Evolutionary conservation across 805 yeast genomes (phyloP), one percentile per base, ranked within the genome.

Genomic region (Candida patagonica): DNA sequence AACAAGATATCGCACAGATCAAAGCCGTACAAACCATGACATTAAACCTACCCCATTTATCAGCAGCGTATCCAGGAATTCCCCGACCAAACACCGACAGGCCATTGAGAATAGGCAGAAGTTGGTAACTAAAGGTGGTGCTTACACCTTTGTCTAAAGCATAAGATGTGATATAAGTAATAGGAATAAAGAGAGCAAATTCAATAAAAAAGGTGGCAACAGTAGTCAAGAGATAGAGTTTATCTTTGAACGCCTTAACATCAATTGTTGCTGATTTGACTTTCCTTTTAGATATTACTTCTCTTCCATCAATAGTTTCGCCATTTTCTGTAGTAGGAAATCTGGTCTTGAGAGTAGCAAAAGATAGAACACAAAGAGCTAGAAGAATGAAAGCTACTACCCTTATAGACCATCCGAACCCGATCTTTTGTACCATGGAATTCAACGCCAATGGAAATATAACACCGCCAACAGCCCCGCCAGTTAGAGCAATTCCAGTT

Each of bases 391-490:
- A 58, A 0, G 66, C 69, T 35, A 77, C 54, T 5, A 70, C 62
- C 26, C 84, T 58, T 42, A 76, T 67, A 1, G 82, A 67, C 81
- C 83, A 78, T 1, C 62, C 67, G 52, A 65, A 79, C 1, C 85
- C 83, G n/a, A 71, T 55, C 10, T 54, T 52, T 1, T 60, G 53
- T 45, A 71, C 70, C 37, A 74, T 53, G 9, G 63, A 52, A 42
- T 70, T 60, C 43, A 77, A 56, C 54, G 74, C 57, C 27, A 78
- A 56, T 1, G 86, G 83, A 52, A 74, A 71, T 4, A 76, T 51
- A 8, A 77, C 64, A 3, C 86, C 87, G 1, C 85, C 86, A 5
- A 76, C 56, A 3, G 81, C 73, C 1, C 83, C 83, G 2, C 85
- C 86, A 7, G 75, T 59, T 41, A 79, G 73, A 3, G 80, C 78